These are phyloP conservation scores for Aspergillus nomiae DNA, from an alignment of 2,329 filamentous ascomycete species.

Conservation along the genomic window DNA sequence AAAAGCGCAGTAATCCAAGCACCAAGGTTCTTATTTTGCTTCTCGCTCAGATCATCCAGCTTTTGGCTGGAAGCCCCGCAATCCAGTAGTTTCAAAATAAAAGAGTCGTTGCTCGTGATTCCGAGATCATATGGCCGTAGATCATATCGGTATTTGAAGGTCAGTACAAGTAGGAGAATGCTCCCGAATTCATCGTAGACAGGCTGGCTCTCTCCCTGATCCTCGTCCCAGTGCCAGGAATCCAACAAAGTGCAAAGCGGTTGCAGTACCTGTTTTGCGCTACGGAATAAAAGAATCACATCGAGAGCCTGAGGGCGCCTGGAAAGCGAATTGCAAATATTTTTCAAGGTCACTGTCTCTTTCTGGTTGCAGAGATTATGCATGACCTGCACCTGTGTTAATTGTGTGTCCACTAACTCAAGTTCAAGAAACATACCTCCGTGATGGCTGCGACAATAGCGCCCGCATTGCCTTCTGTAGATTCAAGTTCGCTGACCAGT, in stretches of 20 bases:
- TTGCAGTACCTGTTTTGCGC: slow-evolving; percentile 56
- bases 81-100: slow-evolving; percentile 57
- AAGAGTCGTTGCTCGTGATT: slow-evolving; percentile 52
- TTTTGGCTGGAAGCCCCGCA: slow-evolving; percentile 49
- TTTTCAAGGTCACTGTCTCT: slow-evolving; percentile 65
- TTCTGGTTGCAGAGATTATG: slow-evolving; percentile 59
- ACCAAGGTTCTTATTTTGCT: slow-evolving; percentile 59
- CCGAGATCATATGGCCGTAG: slow-evolving; percentile 56
- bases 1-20: slow-evolving; percentile 65
- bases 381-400: slow-evolving; percentile 45
- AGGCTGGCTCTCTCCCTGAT: slow-evolving; percentile 65
- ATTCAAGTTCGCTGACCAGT: slow-evolving; percentile 79
- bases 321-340: slow-evolving; percentile 60
- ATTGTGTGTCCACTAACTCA: background rate
- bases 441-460: slow-evolving; percentile 78
- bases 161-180: slow-evolving; percentile 60
- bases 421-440: slow-evolving; percentile 55
- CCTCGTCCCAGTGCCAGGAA: slow-evolving; percentile 66
- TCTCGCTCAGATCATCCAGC: slow-evolving; percentile 54
- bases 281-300: slow-evolving; percentile 62
- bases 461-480: slow-evolving; percentile 88
- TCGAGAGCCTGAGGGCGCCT: slow-evolving; percentile 59
- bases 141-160: slow-evolving; percentile 60
- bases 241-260: slow-evolving; percentile 62
- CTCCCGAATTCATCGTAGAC: slow-evolving; percentile 68